phyloP scores from a whole-genome alignment of 1,284 basidiomycete genomes.

The Marasmius sp. region DNA sequence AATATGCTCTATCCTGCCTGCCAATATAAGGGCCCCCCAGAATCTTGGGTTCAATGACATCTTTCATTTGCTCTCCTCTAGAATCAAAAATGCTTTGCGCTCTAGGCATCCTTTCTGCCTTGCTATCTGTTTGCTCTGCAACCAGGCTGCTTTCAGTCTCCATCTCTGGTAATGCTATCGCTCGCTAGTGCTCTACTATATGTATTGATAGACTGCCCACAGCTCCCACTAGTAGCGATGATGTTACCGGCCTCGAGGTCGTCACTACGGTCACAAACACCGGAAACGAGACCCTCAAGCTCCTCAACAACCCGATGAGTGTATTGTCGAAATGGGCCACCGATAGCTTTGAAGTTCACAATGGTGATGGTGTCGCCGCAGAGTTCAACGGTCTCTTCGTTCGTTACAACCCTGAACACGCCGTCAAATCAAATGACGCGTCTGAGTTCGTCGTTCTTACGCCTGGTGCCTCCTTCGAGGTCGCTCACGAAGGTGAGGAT shows the following conservation, averaged over 20 bases:
- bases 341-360: slow-evolving; percentile 33
- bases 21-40: too few relatives aligned
- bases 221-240: background rate
- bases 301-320: slow-evolving; percentile 34
- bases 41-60: too few relatives aligned
- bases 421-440: slow-evolving; percentile 8
- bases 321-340: slow-evolving; percentile 34
- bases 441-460: slow-evolving; percentile 34
- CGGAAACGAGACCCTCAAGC: slow-evolving; percentile 1
- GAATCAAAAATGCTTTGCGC: background rate
- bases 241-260: slow-evolving; percentile 2
- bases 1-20: too few relatives aligned
- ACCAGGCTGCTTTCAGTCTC: background rate
- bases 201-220: background rate
- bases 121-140: background rate
- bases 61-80: background rate
- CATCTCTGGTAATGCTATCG: too few relatives aligned
- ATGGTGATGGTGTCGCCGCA: slow-evolving; percentile 25
- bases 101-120: background rate
- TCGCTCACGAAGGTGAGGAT: slow-evolving; percentile 10
- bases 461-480: slow-evolving; percentile 16
- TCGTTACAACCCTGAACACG: slow-evolving; percentile 26
- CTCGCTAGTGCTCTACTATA: too few relatives aligned
- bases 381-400: slow-evolving; percentile 32
- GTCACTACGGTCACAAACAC: slow-evolving; percentile 6